Evolutionary conservation across 2,329 filamentous ascomycete species (phyloP).

Genomic region (Botryosphaeria dothidea): DNA sequence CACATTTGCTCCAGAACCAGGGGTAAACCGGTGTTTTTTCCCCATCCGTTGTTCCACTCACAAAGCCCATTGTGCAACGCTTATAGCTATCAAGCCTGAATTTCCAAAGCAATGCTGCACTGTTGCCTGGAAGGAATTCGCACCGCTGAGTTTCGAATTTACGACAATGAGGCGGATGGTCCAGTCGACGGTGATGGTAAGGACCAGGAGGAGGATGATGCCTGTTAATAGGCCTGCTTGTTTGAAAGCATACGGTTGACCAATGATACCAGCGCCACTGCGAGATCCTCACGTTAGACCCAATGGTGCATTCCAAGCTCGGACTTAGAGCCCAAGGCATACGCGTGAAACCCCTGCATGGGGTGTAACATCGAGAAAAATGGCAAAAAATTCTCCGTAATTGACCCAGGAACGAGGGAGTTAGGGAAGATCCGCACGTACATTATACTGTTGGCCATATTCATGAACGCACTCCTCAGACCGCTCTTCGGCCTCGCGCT

Average conservation of each 20-base stretch:
- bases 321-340: not conserved
- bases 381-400: not conserved
- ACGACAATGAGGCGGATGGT: conserved; percentile 96
- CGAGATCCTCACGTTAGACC: not conserved
- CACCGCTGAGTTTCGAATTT: conserved; percentile 94
- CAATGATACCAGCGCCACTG: conserved; percentile 66
- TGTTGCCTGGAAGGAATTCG: conserved; percentile 91
- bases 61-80: conserved; percentile 93
- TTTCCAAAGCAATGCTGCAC: conserved; percentile 94
- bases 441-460: conserved; percentile 99
- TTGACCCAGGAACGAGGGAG: not conserved
- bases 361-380: no score
- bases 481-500: conserved; percentile 77
- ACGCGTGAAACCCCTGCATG: not conserved
- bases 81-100: conserved; percentile 84
- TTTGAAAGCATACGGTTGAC: conserved; percentile 90
- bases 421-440: conserved; percentile 26
- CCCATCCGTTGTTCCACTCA: conserved; percentile 31
- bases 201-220: conserved; percentile 70
- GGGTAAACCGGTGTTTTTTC: no score
- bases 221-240: conserved; percentile 87
- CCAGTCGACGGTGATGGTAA: conserved; percentile 93
- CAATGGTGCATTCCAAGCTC: not conserved
- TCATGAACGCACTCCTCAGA: conserved; percentile 91
- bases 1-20: not conserved